Evolutionary conservation across 148 eudicot genomes (phyloP).

Genomic region (Cornus controversa): DNA sequence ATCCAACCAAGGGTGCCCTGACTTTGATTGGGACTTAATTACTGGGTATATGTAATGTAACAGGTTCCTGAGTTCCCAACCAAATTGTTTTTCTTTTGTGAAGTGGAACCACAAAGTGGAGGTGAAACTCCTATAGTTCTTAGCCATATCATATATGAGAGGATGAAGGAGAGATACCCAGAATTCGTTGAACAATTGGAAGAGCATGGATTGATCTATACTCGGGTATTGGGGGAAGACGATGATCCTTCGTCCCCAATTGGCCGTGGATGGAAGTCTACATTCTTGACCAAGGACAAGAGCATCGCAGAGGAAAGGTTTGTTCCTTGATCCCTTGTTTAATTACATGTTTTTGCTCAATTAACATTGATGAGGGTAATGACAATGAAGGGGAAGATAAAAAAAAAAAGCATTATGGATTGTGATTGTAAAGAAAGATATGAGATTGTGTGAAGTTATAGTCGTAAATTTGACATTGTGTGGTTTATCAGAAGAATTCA

Average conservation of each 20-base stretch:
- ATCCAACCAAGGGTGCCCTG: too few species aligned
- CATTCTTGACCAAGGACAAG: constrained; percentile 75
- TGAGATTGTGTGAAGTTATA: too few species aligned
- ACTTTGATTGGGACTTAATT: too few species aligned
- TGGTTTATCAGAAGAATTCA: too few species aligned
- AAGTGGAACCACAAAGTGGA: constrained; percentile 74
- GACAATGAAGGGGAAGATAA: too few species aligned
- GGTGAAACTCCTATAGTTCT: constrained; percentile 97
- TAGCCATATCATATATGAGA: constrained; percentile 80
- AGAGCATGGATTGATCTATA: constrained; percentile 71
- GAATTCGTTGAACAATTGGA: constrained; percentile 69
- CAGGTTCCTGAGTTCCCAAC: constrained; percentile 87
- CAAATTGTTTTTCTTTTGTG: constrained; percentile 88
- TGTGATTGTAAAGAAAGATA: too few species aligned
- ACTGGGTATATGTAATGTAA: not conserved
- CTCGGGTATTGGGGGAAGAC: constrained; percentile 82
- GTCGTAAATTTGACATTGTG: too few species aligned
- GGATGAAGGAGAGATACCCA: constrained; percentile 74
- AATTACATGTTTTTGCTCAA: too few species aligned
- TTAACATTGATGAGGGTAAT: too few species aligned
- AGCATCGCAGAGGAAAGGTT: constrained; percentile 78
- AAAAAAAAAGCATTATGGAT: too few species aligned
- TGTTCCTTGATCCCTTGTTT: not conserved
- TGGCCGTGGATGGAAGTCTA: constrained; percentile 94
- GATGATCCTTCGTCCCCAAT: constrained; percentile 82